phyloP scores from a whole-genome alignment of 495 filamentous ascomycete genomes.

The Podospora australis region DNA sequence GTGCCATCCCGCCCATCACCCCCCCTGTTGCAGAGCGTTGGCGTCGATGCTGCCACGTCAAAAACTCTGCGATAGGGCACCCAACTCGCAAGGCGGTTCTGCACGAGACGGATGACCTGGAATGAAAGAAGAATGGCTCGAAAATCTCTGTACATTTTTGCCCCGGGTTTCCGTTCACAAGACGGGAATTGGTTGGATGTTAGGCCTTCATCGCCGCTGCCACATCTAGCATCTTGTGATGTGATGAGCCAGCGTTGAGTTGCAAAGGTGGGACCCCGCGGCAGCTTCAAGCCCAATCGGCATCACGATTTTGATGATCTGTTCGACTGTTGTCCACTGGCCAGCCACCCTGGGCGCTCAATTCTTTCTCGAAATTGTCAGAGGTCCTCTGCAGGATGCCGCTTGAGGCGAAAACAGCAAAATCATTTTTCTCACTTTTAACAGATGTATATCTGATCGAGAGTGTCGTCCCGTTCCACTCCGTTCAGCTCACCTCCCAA shows the following conservation, averaged over 20 bases:
- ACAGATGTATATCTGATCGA: neutral
- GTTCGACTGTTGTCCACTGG: neutral
- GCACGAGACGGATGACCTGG: conserved; percentile 15
- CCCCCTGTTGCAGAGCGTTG: conserved; percentile 13
- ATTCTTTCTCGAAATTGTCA: too few relatives aligned
- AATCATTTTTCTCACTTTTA: neutral
- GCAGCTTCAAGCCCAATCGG: conserved; percentile 21
- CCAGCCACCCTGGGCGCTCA: conserved; percentile 1
- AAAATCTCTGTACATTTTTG: conserved; percentile 10
- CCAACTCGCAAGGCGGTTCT: conserved; percentile 5
- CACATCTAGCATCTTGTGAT: conserved; percentile 17
- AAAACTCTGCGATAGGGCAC: conserved; percentile 6
- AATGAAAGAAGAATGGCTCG: too few relatives aligned
- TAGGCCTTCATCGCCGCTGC: conserved; percentile 14
- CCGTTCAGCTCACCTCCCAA: neutral
- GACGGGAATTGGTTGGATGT: neutral
- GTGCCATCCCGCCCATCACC: conserved; percentile 13
- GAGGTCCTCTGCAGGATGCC: too few relatives aligned
- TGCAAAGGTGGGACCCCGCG: conserved; percentile 3
- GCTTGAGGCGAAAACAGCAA: neutral
- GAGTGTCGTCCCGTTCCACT: neutral
- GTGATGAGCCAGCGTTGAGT: conserved; percentile 4
- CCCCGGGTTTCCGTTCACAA: neutral
- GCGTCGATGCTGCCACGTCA: conserved; percentile 28
- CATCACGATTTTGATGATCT: conserved; percentile 15